These are phyloP conservation scores for Zea luxurians DNA, from an alignment of 176 grass and related monocot genomes.

Conservation along the genomic window DNA sequence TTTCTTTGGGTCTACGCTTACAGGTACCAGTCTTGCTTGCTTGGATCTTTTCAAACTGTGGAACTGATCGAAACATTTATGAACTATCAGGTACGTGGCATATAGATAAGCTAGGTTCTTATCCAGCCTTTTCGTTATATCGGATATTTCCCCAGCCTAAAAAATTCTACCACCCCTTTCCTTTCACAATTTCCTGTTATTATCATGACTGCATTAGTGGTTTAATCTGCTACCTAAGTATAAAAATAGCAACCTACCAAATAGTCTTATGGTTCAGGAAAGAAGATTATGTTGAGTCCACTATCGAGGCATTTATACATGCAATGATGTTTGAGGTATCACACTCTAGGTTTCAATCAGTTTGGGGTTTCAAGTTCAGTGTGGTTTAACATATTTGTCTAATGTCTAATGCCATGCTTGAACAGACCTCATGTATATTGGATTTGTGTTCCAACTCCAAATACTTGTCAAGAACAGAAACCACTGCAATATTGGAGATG, in stretches of 20 bases:
- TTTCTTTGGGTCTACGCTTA: constrained; percentile 19
- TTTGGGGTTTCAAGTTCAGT: neutral
- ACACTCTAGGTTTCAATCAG: too few relatives aligned
- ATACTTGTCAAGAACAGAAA: constrained; percentile 4
- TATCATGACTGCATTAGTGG: neutral
- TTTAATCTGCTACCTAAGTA: neutral
- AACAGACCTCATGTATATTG: neutral
- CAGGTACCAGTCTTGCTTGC: constrained; percentile 96
- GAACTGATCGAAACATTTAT: constrained; percentile 99
- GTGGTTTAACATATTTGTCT: neutral
- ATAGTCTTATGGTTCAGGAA: neutral
- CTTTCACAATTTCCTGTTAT: neutral
- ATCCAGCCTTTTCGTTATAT: neutral
- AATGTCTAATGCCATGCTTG: too few relatives aligned
- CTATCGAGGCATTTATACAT: neutral
- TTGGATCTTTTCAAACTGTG: constrained; percentile 97
- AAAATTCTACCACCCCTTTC: neutral
- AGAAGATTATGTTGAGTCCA: neutral
- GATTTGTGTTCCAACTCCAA: neutral
- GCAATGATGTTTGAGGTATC: neutral
- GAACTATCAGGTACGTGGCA: constrained; percentile 88
- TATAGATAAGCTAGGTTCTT: constrained; percentile 7
- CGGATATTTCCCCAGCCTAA: neutral
- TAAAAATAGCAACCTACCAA: neutral
- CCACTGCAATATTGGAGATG: neutral